Conservation (phyloP, 371 early-diverging fungal species). For the Apophysomyces elegans region DNA sequence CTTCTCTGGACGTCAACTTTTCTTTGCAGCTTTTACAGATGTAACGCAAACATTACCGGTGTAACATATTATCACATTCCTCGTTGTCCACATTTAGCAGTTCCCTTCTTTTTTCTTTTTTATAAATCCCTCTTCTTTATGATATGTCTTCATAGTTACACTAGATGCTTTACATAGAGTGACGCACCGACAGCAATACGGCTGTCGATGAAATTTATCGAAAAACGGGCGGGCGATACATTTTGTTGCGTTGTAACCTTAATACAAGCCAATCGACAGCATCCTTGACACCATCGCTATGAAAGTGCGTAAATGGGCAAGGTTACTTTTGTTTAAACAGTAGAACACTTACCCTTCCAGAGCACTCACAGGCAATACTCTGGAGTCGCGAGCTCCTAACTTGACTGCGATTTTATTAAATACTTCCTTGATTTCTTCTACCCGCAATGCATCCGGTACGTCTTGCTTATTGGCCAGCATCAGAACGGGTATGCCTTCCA, state of each 20-base stretch:
- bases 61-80: no score
- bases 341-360: slow-evolving; percentile 71
- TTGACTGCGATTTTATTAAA: slow-evolving; percentile 88
- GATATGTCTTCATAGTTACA: no score
- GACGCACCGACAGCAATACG: no score
- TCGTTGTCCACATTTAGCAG: no score
- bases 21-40: no score
- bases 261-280: slow-evolving; percentile 86
- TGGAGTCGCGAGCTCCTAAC: slow-evolving; percentile 76
- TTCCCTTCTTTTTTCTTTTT: no score
- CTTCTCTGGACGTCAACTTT: no score
- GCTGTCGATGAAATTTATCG: slow-evolving; percentile 29
- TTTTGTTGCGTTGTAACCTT: slow-evolving; percentile 80
- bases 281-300: slow-evolving; percentile 81
- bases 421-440: slow-evolving; percentile 90
- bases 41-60: no score
- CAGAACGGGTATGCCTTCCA: slow-evolving; percentile 89
- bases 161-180: no score
- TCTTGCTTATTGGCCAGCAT: slow-evolving; percentile 97
- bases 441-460: slow-evolving; percentile 65
- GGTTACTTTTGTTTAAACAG: neutral
- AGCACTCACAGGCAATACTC: slow-evolving; percentile 79
- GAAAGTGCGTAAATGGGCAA: neutral
- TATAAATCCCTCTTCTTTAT: no score
- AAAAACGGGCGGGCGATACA: slow-evolving; percentile 77